Conservation (phyloP, 2,329 filamentous ascomycete genomes). For the Colletotrichum kahawae region DNA sequence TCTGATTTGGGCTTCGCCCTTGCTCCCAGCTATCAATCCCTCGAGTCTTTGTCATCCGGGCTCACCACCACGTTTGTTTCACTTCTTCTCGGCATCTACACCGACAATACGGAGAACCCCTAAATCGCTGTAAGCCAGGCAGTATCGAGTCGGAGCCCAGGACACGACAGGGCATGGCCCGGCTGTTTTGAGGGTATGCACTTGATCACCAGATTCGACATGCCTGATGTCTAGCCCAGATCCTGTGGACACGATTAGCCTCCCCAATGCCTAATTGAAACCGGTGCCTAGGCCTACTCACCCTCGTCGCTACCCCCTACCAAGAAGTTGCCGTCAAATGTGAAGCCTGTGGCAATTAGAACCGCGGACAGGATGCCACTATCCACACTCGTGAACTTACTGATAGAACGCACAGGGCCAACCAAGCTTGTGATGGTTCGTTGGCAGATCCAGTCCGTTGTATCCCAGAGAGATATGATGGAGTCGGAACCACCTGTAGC, state of each 20-base stretch:
- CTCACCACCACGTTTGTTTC: neutral
- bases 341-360: slow-evolving; percentile 58
- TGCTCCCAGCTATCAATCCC: neutral
- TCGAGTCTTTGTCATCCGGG: neutral
- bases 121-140: slow-evolving; percentile 74
- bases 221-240: slow-evolving; percentile 73
- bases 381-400: slow-evolving; percentile 40
- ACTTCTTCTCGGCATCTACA: slow-evolving; percentile 54
- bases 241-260: slow-evolving; percentile 37
- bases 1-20: neutral
- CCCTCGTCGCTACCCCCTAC: slow-evolving; percentile 78
- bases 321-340: slow-evolving; percentile 78
- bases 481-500: slow-evolving; percentile 79
- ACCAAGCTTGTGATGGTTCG: slow-evolving; percentile 72
- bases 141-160: slow-evolving; percentile 79
- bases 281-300: slow-evolving; percentile 30
- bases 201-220: slow-evolving; percentile 74
- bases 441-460: slow-evolving; percentile 76
- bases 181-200: slow-evolving; percentile 73
- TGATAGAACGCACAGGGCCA: slow-evolving; percentile 72
- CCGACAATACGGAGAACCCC: slow-evolving; percentile 74
- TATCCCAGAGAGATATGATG: slow-evolving; percentile 79
- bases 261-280: neutral
- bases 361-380: too few species aligned
- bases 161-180: slow-evolving; percentile 70